Base-by-base conservation (phyloP, 129 eudicot genomes). In the Arctium minus region DNA sequence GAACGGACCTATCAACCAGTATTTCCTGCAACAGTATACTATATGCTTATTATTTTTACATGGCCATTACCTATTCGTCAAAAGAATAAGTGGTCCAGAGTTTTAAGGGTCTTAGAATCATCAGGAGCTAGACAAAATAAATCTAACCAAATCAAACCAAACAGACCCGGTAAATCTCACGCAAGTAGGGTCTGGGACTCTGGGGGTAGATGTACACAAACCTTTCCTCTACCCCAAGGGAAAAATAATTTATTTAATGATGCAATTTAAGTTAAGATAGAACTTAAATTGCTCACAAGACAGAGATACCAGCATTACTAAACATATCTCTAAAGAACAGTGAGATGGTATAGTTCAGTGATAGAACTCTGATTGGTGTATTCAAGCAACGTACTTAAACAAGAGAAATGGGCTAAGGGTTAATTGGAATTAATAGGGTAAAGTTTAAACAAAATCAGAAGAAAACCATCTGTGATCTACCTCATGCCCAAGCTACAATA, bases 1-100 rank as follows among this genome's bases (percentile, higher is more conserved):
- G 99, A 72, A 96, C 89, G 50, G 97, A 81, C 86, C 99, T 89
- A 87, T 96, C 95, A 79, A 90, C 95, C 77, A 96, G 87, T 64
- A 91, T 96, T 86, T 90, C 98, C 94, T 94, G 92, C 77, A 84
- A 82, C 27, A 79, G 42, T 37, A 27, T 11, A 75, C 2, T 56
- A 74, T 33, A 72, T 40, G 15, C 18, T 69, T 56, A 67, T 27
- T 27, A 67, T 9, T 35, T 76, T 76, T 22, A 18, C 33, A 53
- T 18, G 32, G 71, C 71, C 13, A 67, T 67, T 13, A 60, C 68
- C 29, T n/a, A 60, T 29, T 60, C 68, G 30, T n/a, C 8, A 17
- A 60, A 60, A 60, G 68, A 60, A 60, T n/a, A 60, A 60, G 29
- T 17, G 68, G 68, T 60, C 29, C 68, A 17, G 68, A 56, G 22